Evolutionary conservation across 176 grass and related monocot species (phyloP).

Genomic region (Dactylis glomerata): DNA sequence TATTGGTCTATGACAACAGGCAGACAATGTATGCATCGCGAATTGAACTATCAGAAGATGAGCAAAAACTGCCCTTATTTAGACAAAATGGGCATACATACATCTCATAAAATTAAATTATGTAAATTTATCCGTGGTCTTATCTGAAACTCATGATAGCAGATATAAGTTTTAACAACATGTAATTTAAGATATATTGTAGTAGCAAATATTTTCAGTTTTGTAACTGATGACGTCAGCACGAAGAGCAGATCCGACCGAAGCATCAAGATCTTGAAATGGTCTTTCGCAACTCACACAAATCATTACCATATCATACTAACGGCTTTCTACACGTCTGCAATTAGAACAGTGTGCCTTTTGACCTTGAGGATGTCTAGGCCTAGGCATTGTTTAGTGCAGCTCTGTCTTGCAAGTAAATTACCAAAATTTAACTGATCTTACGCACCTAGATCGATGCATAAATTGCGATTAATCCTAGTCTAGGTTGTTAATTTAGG

Average conservation of each 20-base stretch:
- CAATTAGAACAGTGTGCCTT: slow-evolving; percentile 10
- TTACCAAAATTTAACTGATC: not conserved
- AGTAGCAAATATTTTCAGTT: not conserved
- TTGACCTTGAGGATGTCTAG: slow-evolving; percentile 11
- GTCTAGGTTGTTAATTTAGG: slow-evolving; percentile 21
- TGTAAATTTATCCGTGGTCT: not conserved
- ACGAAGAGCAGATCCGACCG: not conserved
- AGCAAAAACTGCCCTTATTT: not conserved
- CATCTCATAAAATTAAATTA: slow-evolving; percentile 3
- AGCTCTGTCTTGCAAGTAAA: not conserved
- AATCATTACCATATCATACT: not conserved
- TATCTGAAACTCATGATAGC: not conserved
- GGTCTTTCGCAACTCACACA: slow-evolving; percentile 23
- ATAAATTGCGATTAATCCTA: not conserved
- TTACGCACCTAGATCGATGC: not conserved
- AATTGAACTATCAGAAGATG: slow-evolving; percentile 18
- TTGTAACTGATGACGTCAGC: slow-evolving; percentile 12
- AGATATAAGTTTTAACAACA: not conserved
- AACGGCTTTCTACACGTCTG: slow-evolving; percentile 15
- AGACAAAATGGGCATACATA: not conserved
- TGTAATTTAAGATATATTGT: not conserved
- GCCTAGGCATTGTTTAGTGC: slow-evolving; percentile 6
- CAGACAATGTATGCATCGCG: not conserved
- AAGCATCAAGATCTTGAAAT: slow-evolving; percentile 25
- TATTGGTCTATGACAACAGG: not conserved